phyloP scores from a whole-genome alignment of 495 filamentous ascomycete genomes.

The Neurospora intermedia region DNA sequence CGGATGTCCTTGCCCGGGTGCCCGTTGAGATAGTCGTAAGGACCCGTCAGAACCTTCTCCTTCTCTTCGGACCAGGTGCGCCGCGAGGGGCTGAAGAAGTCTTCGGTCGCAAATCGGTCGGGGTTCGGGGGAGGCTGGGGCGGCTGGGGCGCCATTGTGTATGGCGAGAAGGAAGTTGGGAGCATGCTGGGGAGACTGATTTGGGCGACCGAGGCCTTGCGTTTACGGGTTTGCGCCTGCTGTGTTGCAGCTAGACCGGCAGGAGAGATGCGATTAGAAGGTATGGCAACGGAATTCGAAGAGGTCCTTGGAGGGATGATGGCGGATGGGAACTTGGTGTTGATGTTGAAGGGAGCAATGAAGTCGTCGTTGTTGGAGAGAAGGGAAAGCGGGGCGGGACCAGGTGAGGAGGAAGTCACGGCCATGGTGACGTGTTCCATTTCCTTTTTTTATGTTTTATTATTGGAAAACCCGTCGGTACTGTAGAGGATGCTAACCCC shows the following conservation, averaged over 20 bases:
- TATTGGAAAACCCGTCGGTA: constrained; percentile 9
- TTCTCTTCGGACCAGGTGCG: constrained; percentile 58
- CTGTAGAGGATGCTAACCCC: neutral
- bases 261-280: constrained; percentile 3
- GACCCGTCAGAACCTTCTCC: constrained; percentile 69
- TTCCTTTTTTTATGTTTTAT: neutral
- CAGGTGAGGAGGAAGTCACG: constrained; percentile 7
- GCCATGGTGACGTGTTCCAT: constrained; percentile 23
- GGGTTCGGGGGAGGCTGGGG: constrained; percentile 30
- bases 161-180: constrained; percentile 15
- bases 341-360: neutral
- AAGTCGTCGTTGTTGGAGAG: neutral
- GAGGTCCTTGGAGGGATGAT: constrained; percentile 71
- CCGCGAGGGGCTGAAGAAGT: constrained; percentile 27
- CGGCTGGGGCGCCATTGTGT: constrained; percentile 20
- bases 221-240: constrained; percentile 19
- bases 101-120: constrained; percentile 34
- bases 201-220: constrained; percentile 22
- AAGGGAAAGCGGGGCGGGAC: neutral
- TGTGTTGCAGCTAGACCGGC: constrained; percentile 9
- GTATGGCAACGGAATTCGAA: constrained; percentile 37
- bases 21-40: constrained; percentile 76
- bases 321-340: constrained; percentile 46
- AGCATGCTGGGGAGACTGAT: constrained; percentile 9
- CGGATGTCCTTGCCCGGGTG: constrained; percentile 92